Evolutionary conservation across 2,329 filamentous ascomycete species (phyloP).

Genomic region (Pseudonectria foliicola): DNA sequence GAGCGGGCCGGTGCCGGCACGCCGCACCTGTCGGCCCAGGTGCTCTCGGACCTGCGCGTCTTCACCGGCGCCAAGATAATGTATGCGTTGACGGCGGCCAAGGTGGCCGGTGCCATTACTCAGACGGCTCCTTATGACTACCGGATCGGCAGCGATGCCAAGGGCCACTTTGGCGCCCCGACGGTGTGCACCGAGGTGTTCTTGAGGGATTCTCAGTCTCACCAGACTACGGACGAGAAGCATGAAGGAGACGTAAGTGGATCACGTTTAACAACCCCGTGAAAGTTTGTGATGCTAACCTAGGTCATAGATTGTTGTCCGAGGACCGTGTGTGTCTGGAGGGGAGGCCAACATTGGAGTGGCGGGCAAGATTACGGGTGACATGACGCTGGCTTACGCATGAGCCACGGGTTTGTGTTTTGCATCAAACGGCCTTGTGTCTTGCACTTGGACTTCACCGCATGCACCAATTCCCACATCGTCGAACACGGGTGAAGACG

Average conservation of each 20-base stretch:
- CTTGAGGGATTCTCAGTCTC: conserved; percentile 53
- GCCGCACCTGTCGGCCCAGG: conserved; percentile 58
- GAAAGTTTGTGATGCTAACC: conserved; percentile 5
- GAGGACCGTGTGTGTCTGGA: conserved; percentile 67
- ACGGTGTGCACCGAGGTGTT: conserved; percentile 73
- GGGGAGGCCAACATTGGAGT: conserved; percentile 57
- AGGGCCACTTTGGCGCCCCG: conserved; percentile 72
- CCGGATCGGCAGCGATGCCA: conserved; percentile 41
- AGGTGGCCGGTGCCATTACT: conserved; percentile 81
- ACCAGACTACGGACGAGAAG: conserved; percentile 57
- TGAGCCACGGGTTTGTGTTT: no score
- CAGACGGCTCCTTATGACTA: conserved; percentile 90
- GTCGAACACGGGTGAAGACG: no score
- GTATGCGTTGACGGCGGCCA: conserved; percentile 75
- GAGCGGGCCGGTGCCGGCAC: conserved; percentile 59
- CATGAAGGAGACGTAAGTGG: conserved; percentile 55
- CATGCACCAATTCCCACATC: no score
- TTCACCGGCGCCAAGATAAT: conserved; percentile 74
- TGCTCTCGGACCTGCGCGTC: conserved; percentile 73
- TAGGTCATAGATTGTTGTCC: conserved; percentile 55
- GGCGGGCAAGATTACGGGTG: conserved; percentile 57
- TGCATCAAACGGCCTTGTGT: no score
- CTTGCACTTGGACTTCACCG: no score
- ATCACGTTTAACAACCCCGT: no score
- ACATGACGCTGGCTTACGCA: conserved; percentile 62